phyloP scores from a whole-genome alignment of 1,284 basidiomycete genomes.

The Cronartium quercuum region DNA sequence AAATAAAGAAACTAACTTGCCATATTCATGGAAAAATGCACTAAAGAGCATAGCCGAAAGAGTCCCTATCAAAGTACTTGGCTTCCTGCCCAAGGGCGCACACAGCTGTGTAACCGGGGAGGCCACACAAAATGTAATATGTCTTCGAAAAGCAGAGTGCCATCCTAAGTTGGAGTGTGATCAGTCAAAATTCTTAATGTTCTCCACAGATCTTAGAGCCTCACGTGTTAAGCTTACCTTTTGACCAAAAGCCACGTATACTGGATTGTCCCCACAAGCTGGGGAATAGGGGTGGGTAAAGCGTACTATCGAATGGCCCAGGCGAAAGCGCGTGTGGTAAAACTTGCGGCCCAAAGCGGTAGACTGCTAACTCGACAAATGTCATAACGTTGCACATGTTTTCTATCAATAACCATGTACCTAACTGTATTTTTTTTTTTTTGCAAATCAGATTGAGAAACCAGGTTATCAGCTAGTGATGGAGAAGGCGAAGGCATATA shows the following conservation, averaged over 20 bases:
- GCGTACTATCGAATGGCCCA: conserved; percentile 22
- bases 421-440: neutral
- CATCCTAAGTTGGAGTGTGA: conserved; percentile 1
- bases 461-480: too few relatives aligned
- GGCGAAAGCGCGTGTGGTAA: conserved; percentile 29
- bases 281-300: conserved; percentile 33
- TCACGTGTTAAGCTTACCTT: neutral
- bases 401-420: conserved; percentile 18
- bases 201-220: neutral
- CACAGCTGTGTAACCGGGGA: conserved; percentile 13
- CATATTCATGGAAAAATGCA: conserved; percentile 35
- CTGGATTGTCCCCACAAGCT: neutral
- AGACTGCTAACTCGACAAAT: conserved; percentile 16
- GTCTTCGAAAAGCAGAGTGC: conserved; percentile 31
- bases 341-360: conserved; percentile 15
- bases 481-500: too few relatives aligned
- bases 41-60: conserved; percentile 37
- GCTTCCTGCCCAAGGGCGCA: conserved; percentile 7
- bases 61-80: neutral
- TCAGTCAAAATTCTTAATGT: neutral
- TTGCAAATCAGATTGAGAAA: too few relatives aligned
- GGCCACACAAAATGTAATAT: conserved; percentile 30
- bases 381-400: neutral
- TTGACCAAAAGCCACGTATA: conserved; percentile 32
- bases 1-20: neutral